Conservation (phyloP, 2,329 filamentous ascomycete genomes). For the Fusarium algeriense region DNA sequence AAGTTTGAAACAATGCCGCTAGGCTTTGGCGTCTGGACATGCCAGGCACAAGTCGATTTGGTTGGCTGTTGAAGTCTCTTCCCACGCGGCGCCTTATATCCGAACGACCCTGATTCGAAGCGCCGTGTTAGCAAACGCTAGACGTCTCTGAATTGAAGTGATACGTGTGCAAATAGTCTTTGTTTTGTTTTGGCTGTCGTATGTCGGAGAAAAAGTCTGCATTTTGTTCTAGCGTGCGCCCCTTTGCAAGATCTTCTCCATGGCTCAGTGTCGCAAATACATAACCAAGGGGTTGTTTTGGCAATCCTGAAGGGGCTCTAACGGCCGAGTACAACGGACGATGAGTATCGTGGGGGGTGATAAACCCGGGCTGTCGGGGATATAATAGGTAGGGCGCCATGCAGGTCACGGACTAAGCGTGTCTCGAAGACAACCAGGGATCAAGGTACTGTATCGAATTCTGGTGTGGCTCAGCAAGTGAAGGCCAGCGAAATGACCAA, state of each 20-base stretch:
- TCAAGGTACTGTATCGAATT: conserved; percentile 40
- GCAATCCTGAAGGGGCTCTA: conserved; percentile 39
- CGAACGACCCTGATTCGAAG: conserved; percentile 35
- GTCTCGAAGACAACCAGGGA: conserved; percentile 41
- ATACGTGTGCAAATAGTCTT: conserved; percentile 9
- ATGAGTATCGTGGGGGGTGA: conserved; percentile 33
- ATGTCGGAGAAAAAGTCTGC: conserved; percentile 19
- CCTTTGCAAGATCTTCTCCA: conserved; percentile 3
- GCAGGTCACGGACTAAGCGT: conserved; percentile 39
- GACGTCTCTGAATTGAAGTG: conserved; percentile 8
- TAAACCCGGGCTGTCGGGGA: conserved; percentile 30
- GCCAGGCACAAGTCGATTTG: conserved; percentile 35
- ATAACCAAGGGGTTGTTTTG: conserved; percentile 37
- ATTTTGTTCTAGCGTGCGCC: conserved; percentile 7
- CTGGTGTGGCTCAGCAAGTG: conserved; percentile 42
- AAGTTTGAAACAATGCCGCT: conserved; percentile 41
- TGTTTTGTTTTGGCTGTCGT: conserved; percentile 12
- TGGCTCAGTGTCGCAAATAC: conserved; percentile 23
- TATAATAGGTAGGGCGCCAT: conserved; percentile 31
- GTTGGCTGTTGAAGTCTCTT: conserved; percentile 29
- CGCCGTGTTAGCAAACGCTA: conserved; percentile 21
- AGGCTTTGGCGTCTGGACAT: conserved; percentile 34
- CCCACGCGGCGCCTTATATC: conserved; percentile 18
- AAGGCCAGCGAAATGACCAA: conserved; percentile 5
- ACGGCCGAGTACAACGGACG: conserved; percentile 37